A percentile compares a stretch with the other conserved stretches of the same genome.
Conservation (phyloP, 2,329 filamentous ascomycete species). For the Arthroderma uncinatum region DNA sequence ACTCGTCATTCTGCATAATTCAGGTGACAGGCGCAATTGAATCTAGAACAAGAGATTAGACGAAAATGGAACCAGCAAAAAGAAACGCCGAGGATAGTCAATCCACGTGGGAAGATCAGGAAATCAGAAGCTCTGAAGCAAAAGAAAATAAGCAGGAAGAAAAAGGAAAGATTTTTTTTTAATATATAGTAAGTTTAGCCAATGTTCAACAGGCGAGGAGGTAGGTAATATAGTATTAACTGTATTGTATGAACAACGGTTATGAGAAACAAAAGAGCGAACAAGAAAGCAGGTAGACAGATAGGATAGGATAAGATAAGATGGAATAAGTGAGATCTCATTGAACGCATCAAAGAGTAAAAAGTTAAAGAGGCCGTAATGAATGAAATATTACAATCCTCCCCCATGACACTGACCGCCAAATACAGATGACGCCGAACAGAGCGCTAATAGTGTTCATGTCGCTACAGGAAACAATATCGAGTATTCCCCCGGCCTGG, state of each 20-base stretch:
- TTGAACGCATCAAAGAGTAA: background rate
- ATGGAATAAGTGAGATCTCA: background rate
- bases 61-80: background rate
- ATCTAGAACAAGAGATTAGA: too few species aligned
- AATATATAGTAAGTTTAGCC: background rate
- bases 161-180: background rate
- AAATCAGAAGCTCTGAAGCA: background rate
- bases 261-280: background rate
- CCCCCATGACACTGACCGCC: background rate
- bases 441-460: background rate
- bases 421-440: background rate
- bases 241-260: background rate
- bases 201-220: background rate
- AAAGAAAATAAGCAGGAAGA: background rate
- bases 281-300: background rate
- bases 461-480: constrained; percentile 2
- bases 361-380: background rate
- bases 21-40: too few species aligned
- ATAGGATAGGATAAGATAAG: background rate
- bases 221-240: background rate
- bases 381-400: background rate
- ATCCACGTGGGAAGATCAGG: background rate
- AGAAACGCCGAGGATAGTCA: background rate
- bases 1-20: too few species aligned
- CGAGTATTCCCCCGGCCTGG: background rate